Conservation (phyloP, 2,329 filamentous ascomycete genomes). For the Berkeleyomyces rouxiae region DNA sequence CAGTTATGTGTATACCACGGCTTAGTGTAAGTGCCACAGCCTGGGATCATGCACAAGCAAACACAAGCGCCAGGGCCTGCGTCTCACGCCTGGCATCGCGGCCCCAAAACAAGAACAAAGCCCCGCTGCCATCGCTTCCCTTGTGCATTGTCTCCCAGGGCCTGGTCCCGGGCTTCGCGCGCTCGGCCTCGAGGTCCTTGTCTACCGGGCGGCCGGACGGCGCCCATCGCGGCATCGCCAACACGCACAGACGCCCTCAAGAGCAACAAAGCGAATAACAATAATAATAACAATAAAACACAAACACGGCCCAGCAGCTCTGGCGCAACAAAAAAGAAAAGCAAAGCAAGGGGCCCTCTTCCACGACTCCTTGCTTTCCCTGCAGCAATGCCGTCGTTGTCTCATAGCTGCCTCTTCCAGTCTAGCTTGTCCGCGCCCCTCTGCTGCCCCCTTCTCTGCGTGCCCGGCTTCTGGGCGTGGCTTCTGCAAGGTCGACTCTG, state of each 20-base stretch:
- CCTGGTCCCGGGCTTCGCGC: background rate
- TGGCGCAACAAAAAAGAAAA: background rate
- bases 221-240: background rate
- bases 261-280: background rate
- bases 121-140: too few species aligned
- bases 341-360: background rate
- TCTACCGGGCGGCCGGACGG: background rate
- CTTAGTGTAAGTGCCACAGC: too few species aligned
- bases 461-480: background rate
- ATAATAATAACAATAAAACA: too few species aligned
- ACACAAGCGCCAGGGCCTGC: too few species aligned
- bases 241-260: background rate
- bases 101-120: too few species aligned
- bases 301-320: background rate
- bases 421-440: background rate
- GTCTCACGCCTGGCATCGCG: too few species aligned
- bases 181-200: background rate
- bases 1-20: too few species aligned
- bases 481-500: background rate
- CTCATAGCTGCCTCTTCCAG: background rate
- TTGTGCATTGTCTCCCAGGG: too few species aligned
- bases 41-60: too few species aligned
- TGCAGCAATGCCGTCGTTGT: background rate
- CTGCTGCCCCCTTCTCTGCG: background rate
- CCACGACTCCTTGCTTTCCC: too few species aligned